phyloP scores from a whole-genome alignment of 108 stramenopile genomes.

The Fistulifera pelliculosa region DNA sequence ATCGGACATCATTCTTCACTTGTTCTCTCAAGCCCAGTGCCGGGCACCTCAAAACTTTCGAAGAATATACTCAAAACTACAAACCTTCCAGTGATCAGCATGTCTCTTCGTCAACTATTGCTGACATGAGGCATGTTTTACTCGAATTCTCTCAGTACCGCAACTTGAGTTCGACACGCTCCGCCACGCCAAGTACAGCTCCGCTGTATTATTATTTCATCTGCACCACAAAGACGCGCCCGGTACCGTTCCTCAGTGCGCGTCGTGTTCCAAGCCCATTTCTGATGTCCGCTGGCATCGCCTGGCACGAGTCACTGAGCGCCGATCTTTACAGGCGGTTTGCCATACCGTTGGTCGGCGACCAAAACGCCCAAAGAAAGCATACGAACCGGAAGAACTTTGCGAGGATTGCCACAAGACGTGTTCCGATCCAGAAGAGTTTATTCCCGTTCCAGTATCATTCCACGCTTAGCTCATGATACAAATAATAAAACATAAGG shows the following conservation, averaged over 20 bases:
- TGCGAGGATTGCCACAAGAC: conserved; percentile 18
- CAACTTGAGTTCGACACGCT: conserved; percentile 84
- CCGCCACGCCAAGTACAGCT: conserved; percentile 78
- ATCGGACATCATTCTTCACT: conserved; percentile 38
- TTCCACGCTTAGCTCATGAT: conserved; percentile 1
- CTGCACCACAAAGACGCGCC: conserved; percentile 49
- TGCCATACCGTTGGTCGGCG: neutral
- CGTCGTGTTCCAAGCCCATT: conserved; percentile 25
- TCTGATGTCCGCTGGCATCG: conserved; percentile 50
- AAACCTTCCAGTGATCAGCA: neutral
- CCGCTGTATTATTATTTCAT: conserved; percentile 69
- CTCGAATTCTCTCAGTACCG: conserved; percentile 78
- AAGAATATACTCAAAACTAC: conserved; percentile 16
- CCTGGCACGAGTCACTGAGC: conserved; percentile 17
- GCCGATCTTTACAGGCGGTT: neutral
- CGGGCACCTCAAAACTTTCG: conserved; percentile 9
- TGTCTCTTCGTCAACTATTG: conserved; percentile 12
- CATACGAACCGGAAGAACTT: conserved; percentile 14
- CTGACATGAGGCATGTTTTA: conserved; percentile 26
- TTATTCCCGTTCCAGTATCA: conserved; percentile 42
- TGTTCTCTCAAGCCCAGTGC: conserved; percentile 23
- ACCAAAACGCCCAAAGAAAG: neutral
- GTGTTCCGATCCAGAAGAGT: conserved; percentile 19
- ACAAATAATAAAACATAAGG: no score
- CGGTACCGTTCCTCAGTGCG: conserved; percentile 34